Percentiles rank a stretch among this genome's conserved stretches.
Conservation (phyloP, 495 filamentous ascomycete species). For the Margaritispora aquatica region DNA sequence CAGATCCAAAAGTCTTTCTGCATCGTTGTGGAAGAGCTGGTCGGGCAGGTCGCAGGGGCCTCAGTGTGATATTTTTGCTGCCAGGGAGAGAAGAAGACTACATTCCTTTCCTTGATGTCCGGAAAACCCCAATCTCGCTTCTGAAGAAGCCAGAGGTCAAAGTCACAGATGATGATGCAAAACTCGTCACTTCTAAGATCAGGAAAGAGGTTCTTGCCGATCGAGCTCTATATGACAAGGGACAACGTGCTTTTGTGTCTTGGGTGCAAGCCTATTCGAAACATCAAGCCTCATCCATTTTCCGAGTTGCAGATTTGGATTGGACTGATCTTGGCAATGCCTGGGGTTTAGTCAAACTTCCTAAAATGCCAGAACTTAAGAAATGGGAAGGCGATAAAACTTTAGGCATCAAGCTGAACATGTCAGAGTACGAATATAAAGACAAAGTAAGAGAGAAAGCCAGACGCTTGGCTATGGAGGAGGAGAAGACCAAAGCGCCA, state of each 20-base stretch:
- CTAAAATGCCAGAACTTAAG: constrained; percentile 90
- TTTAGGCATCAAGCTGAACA: constrained; percentile 55
- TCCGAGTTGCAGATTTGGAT: constrained; percentile 72
- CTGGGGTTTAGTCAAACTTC: constrained; percentile 79
- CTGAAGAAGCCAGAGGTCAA: constrained; percentile 42
- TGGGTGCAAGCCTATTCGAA: constrained; percentile 89
- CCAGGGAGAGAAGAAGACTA: constrained; percentile 86
- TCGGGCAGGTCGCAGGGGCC: constrained; percentile 76
- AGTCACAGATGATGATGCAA: constrained; percentile 51
- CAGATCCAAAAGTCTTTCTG: constrained; percentile 90
- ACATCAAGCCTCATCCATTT: constrained; percentile 86
- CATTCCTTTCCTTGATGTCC: constrained; percentile 76
- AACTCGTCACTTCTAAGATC: constrained; percentile 44
- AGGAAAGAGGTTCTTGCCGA: constrained; percentile 60
- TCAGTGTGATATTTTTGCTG: constrained; percentile 79
- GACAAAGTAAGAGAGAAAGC: constrained; percentile 73
- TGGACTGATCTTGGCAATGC: constrained; percentile 76
- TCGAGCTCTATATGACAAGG: constrained; percentile 81
- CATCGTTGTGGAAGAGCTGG: constrained; percentile 93
- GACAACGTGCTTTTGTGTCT: constrained; percentile 83
- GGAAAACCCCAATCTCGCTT: constrained; percentile 76
- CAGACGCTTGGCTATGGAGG: constrained; percentile 50
- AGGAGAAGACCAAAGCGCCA: constrained; percentile 28
- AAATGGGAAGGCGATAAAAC: constrained; percentile 57
- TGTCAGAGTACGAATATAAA: constrained; percentile 56